A percentile compares a stretch with the other conserved stretches of the same genome.
These are phyloP conservation scores for Maudiozyma pseudohumilis DNA, from an alignment of 805 yeast species.

Conservation along the genomic window DNA sequence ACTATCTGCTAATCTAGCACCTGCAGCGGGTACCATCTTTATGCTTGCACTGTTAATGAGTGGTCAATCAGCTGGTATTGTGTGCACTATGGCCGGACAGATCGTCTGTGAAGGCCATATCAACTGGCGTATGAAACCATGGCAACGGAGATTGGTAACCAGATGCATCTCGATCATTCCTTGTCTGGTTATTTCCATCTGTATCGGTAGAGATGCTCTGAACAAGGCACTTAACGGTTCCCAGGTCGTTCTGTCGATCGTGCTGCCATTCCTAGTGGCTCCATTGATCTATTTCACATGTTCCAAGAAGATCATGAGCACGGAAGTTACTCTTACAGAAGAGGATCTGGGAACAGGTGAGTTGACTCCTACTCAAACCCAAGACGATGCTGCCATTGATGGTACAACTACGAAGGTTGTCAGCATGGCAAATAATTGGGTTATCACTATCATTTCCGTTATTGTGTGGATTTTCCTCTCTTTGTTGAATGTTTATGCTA, in stretches of 20 bases:
- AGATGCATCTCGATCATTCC: slow-evolving; percentile 75
- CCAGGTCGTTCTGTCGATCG: slow-evolving; percentile 73
- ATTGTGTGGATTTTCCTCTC: slow-evolving; percentile 63
- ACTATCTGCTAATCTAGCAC: slow-evolving; percentile 50
- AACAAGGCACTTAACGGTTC: slow-evolving; percentile 68
- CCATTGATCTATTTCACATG: slow-evolving; percentile 81
- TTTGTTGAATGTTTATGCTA: slow-evolving; percentile 57
- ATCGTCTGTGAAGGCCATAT: slow-evolving; percentile 87
- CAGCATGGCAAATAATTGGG: slow-evolving; percentile 55
- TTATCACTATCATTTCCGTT: slow-evolving; percentile 41
- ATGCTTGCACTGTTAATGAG: slow-evolving; percentile 76
- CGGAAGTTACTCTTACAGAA: slow-evolving; percentile 28
- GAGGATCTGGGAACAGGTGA: slow-evolving; percentile 8
- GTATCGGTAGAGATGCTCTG: slow-evolving; percentile 67
- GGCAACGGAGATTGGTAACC: slow-evolving; percentile 70
- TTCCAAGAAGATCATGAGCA: slow-evolving; percentile 56
- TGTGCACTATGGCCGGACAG: slow-evolving; percentile 90
- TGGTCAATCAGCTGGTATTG: slow-evolving; percentile 87
- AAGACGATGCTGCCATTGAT: slow-evolving; percentile 11
- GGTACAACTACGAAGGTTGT: slow-evolving; percentile 24
- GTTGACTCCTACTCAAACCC: slow-evolving; percentile 6
- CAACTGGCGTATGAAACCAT: slow-evolving; percentile 70
- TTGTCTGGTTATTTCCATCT: slow-evolving; percentile 59
- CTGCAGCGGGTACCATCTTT: slow-evolving; percentile 73
- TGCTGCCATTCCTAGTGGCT: slow-evolving; percentile 76